These are phyloP conservation scores for Amaranthus tricolor DNA, from an alignment of 179 eudicot species.

Conservation along the genomic window DNA sequence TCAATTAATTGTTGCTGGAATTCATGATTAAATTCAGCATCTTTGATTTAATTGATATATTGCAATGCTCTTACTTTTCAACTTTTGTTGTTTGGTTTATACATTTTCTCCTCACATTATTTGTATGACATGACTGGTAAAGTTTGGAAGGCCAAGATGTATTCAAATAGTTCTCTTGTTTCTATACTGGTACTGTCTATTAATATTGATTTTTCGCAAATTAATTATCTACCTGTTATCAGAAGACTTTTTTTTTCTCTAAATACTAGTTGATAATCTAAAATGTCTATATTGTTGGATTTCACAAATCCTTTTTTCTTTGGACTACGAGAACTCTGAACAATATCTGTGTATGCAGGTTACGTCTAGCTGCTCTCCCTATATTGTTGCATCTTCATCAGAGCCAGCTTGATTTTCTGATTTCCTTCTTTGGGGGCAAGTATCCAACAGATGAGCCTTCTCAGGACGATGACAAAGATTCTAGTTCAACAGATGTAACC, in stretches of 20 bases:
- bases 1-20: neutral
- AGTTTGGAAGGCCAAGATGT: slow-evolving; percentile 11
- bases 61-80: neutral
- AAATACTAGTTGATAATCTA: neutral
- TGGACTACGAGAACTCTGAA: slow-evolving; percentile 12
- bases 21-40: neutral
- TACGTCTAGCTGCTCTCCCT: slow-evolving; percentile 73
- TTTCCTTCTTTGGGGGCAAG: slow-evolving; percentile 72
- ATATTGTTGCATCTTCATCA: slow-evolving; percentile 92
- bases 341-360: slow-evolving; percentile 43
- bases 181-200: neutral
- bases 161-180: neutral
- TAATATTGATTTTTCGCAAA: neutral
- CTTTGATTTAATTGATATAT: neutral
- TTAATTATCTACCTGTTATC: neutral
- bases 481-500: slow-evolving; percentile 32
- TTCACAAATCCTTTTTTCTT: neutral
- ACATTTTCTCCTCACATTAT: neutral
- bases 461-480: slow-evolving; percentile 33
- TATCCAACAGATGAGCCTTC: slow-evolving; percentile 34
- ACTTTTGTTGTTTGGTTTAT: neutral
- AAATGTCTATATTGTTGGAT: neutral
- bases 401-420: slow-evolving; percentile 85
- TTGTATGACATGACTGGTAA: too few relatives aligned
- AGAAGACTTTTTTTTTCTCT: neutral